Conservation (phyloP, 2,329 filamentous ascomycete genomes). For the Aspergillus novofumigatus region DNA sequence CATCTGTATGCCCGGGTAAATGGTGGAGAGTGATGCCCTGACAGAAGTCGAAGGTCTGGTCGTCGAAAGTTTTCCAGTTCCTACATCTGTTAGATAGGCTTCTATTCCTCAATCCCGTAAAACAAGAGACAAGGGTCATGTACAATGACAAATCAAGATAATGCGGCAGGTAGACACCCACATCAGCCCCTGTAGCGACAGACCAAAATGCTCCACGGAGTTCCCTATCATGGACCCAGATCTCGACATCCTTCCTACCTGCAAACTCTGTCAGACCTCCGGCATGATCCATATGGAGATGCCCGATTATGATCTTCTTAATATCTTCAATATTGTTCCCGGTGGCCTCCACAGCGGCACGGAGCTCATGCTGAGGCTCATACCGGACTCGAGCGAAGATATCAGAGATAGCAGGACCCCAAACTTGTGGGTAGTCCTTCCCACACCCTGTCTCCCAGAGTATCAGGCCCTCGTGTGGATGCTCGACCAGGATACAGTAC, state of each 20-base stretch:
- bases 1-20: conserved; percentile 35
- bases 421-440: conserved; percentile 39
- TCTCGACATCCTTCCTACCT: conserved; percentile 37
- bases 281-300: conserved; percentile 48
- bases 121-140: too few species aligned
- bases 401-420: conserved; percentile 34
- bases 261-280: conserved; percentile 46
- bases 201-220: conserved; percentile 46
- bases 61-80: conserved; percentile 44
- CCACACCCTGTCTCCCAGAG: conserved; percentile 46
- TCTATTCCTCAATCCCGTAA: too few species aligned
- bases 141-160: not conserved
- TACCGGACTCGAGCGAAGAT: conserved; percentile 38
- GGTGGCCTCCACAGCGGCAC: conserved; percentile 31
- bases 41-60: conserved; percentile 36
- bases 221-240: conserved; percentile 48
- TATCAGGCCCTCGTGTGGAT: conserved; percentile 43
- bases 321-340: conserved; percentile 46
- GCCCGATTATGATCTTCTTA: conserved; percentile 45
- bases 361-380: conserved; percentile 29
- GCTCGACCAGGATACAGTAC: conserved; percentile 43
- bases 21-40: conserved; percentile 38
- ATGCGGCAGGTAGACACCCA: conserved; percentile 33
- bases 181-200: conserved; percentile 40
- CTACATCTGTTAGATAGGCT: conserved; percentile 25